These are phyloP conservation scores for Gynandropsis gynandra DNA, from an alignment of 345 rosid genomes.

Conservation along the genomic window DNA sequence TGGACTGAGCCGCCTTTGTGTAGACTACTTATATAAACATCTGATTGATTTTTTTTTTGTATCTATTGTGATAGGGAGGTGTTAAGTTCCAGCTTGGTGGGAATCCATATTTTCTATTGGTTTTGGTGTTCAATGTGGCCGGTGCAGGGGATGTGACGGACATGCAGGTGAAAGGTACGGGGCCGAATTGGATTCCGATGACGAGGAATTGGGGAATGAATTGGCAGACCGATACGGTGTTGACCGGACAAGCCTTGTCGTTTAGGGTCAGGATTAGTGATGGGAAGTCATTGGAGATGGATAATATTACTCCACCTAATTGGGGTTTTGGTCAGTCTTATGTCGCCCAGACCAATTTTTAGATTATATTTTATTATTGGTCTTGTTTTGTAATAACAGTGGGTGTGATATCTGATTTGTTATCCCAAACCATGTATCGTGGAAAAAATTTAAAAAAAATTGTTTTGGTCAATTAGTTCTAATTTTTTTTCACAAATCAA, in stretches of 20 bases:
- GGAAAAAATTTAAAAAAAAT: too few species aligned
- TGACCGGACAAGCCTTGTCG: conserved; percentile 14
- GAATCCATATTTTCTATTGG: conserved; percentile 19
- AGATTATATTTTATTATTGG: background rate
- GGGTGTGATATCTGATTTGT: too few species aligned
- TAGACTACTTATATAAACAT: too few species aligned
- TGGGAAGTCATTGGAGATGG: conserved; percentile 8
- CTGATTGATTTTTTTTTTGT: too few species aligned
- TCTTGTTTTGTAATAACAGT: background rate
- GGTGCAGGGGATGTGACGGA: conserved; percentile 10
- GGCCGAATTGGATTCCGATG: conserved; percentile 16
- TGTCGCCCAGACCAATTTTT: conserved; percentile 15
- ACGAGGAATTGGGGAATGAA: conserved; percentile 13
- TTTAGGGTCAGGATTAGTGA: conserved; percentile 1
- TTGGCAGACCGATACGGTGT: conserved; percentile 10
- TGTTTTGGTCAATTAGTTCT: too few species aligned
- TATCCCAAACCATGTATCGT: too few species aligned
- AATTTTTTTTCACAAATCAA: too few species aligned
- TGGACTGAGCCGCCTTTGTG: too few species aligned
- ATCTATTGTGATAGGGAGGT: background rate
- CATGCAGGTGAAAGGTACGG: conserved; percentile 15
- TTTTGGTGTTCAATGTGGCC: conserved; percentile 15
- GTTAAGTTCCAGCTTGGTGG: conserved; percentile 15
- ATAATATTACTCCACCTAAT: conserved; percentile 8
- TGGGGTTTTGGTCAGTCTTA: conserved; percentile 19